Percentiles rank a stretch among this genome's conserved stretches.
These are phyloP conservation scores for Camellia japonica DNA, from an alignment of 148 eudicot species.

Conservation along the genomic window DNA sequence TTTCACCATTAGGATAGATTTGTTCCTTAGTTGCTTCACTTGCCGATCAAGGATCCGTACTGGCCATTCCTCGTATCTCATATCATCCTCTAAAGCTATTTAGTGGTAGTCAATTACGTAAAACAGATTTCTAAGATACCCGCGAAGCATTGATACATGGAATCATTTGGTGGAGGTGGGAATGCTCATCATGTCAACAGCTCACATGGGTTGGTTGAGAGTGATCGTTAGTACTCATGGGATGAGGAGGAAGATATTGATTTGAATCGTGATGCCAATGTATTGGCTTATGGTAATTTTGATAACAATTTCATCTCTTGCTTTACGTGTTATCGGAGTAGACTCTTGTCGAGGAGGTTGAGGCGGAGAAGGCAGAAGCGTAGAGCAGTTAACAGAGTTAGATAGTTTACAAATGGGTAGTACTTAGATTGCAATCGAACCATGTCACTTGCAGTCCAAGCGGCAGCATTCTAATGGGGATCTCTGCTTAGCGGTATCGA, in stretches of 20 bases:
- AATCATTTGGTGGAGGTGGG: conserved; percentile 23
- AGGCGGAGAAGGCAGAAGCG: conserved; percentile 32
- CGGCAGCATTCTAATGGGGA: not conserved
- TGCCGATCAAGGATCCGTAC: no score
- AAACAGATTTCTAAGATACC: no score
- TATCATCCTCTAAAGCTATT: no score
- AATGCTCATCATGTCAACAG: conserved; percentile 13
- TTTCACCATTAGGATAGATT: no score
- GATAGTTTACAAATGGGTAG: not conserved
- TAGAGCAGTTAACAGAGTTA: conserved; percentile 15
- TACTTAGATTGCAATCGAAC: not conserved
- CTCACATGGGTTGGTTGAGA: conserved; percentile 29
- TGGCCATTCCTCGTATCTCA: no score
- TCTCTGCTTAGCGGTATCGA: no score
- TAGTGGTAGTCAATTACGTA: no score
- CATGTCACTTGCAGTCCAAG: not conserved
- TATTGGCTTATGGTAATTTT: conserved; percentile 15
- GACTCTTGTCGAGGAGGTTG: conserved; percentile 35
- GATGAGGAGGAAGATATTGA: conserved; percentile 31
- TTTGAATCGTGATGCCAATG: conserved; percentile 6
- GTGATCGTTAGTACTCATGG: conserved; percentile 26
- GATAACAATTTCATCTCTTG: conserved; percentile 26
- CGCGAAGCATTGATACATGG: not conserved
- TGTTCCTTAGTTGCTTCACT: no score
- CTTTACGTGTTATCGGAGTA: conserved; percentile 28